Evolutionary conservation across 495 filamentous ascomycete species (phyloP), one percentile per base, ranked within the genome.

Genomic region (Lophium mytilinum): DNA sequence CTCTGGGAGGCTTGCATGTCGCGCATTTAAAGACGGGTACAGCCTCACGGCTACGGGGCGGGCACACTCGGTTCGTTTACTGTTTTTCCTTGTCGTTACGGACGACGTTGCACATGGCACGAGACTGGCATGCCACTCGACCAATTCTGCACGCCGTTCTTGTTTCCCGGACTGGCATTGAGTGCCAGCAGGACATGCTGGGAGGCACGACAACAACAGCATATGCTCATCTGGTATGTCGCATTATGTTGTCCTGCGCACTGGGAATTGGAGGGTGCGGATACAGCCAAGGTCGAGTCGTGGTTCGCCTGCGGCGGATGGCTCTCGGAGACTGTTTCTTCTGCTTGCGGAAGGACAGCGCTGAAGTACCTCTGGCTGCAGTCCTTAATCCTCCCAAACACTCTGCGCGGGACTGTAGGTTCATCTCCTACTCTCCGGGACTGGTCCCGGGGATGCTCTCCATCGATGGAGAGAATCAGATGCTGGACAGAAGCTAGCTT

Each of bases 41-140:
- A 73, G 80, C 79, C 79, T 79, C 80, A 71, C 79, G 80, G 80
- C 79, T 74, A 79, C 73, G 69, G 75, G 76, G 78, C 72, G 73
- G 76, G 64, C 45, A 65, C 65, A 75, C 68, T 73, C 76, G 73
- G 69, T 75, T 71, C 58, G 56, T 57, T 68, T 67, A 57, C 53
- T 57, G 67, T 64, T 65, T 52, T 60, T 62, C 61, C 50, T 74
- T 69, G 67, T 57, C 56, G 69, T 34, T 76, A 73, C 63, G 61
- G 62, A 60, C 67, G 71, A 71, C 69, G 69, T 66, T 66, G 64
- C 53, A 70, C 61, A 64, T 63, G 64, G 21, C 67, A 57, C 55
- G 64, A 66, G 57, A 55, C 54, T 68, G 60, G 65, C 62, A 52
- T 62, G 58, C 58, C 60, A 62, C 60, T 62, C 52, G 34, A 37